phyloP scores from a whole-genome alignment of 2,329 filamentous ascomycete species.

The Beauveria sp. region DNA sequence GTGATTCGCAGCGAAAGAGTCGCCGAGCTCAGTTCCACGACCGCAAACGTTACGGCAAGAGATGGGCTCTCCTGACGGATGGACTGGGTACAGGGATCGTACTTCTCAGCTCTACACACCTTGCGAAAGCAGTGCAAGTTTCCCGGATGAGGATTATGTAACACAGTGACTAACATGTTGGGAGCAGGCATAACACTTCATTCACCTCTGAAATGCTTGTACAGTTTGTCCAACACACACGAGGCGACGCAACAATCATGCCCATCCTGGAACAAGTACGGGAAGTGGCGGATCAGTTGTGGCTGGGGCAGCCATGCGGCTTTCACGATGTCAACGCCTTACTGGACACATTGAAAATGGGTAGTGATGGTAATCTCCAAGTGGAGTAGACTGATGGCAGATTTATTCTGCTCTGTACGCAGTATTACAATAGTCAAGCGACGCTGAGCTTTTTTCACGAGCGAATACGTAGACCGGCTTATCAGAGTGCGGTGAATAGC shows the following conservation, averaged over 20 bases:
- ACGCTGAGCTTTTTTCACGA: no score
- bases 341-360: no score
- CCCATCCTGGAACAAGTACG: not conserved
- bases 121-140: not conserved
- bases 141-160: not conserved
- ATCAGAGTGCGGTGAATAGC: no score
- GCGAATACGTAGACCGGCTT: no score
- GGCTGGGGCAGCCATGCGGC: no score
- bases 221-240: not conserved
- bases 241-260: not conserved
- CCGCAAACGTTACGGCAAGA: not conserved
- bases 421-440: no score
- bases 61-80: not conserved
- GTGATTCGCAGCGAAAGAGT: not conserved
- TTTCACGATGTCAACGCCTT: no score
- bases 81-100: not conserved
- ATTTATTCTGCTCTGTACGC: no score
- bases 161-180: not conserved
- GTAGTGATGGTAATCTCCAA: no score
- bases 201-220: not conserved
- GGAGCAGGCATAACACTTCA: not conserved
- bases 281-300: not conserved
- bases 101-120: not conserved
- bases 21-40: not conserved
- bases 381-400: no score